phyloP scores from a whole-genome alignment of 805 yeast species.

The Cyberlindnera suaveolens region DNA sequence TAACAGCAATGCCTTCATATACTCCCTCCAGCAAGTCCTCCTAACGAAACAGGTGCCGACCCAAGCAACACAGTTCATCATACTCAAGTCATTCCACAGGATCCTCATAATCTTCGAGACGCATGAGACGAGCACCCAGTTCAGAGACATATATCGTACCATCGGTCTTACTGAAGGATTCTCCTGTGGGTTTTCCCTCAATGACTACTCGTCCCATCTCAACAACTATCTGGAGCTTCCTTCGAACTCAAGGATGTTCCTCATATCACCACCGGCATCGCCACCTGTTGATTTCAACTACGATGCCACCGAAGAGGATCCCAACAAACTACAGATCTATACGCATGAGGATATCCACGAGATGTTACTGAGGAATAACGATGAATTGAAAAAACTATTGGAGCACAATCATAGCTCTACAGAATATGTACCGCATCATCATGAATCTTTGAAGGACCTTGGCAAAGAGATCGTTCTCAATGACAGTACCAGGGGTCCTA shows the following conservation, averaged over 20 bases:
- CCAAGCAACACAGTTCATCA: constrained; percentile 23
- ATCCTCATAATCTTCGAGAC: constrained; percentile 22
- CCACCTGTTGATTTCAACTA: constrained; percentile 37
- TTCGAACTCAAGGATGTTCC: constrained; percentile 26
- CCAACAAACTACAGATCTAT: constrained; percentile 24
- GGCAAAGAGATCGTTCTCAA: constrained; percentile 20
- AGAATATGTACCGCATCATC: constrained; percentile 2
- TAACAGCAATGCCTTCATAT: constrained; percentile 14
- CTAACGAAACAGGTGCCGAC: constrained; percentile 12
- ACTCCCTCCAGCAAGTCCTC: constrained; percentile 21
- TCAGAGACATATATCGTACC: constrained; percentile 4
- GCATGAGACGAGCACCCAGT: constrained; percentile 2
- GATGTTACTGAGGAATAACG: constrained; percentile 15
- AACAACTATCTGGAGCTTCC: constrained; percentile 29
- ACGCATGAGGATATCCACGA: constrained; percentile 22
- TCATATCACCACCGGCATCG: constrained; percentile 37
- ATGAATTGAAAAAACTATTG: constrained; percentile 13
- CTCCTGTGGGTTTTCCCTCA: constrained; percentile 15
- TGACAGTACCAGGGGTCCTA: constrained; percentile 19
- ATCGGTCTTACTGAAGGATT: constrained; percentile 2
- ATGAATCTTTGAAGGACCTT: constrained; percentile 4
- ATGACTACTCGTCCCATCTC: constrained; percentile 9
- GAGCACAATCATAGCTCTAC: constrained; percentile 8
- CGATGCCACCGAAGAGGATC: constrained; percentile 31
- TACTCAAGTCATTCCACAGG: constrained; percentile 22